Evolutionary conservation across 1,284 basidiomycete genomes (phyloP), one percentile per base, ranked within the genome.

Genomic region (Apiotrichum akiyoshidainum): DNA sequence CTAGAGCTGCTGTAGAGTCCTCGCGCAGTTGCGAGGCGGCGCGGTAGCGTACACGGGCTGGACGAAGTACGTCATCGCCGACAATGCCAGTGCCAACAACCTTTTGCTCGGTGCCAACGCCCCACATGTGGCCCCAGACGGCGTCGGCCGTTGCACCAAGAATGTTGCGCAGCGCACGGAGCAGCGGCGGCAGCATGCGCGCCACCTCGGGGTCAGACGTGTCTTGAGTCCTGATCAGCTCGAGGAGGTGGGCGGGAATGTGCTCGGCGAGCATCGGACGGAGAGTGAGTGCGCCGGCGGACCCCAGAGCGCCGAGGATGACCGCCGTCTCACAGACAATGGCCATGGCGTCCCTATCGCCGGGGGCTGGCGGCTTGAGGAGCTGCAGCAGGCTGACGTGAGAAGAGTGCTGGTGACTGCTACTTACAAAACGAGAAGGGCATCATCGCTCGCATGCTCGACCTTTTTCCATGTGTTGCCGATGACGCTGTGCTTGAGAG

Each of bases 401-500:
- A 58, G 53, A 41, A 11, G 34, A 21, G 17, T n/a, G 7, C 41
- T 4, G 8, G 10, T 8, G 17, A 5, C 10, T 6, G 12, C 21
- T 11, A 68, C 74, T 51, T 52, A 74, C 73, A 69, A 65, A 11
- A 48, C 31, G n/a, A 76, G 51, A 11, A 73, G 54, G 44, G 65
- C 57, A 13, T 69, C 65, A 59, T 74, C 70, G 46, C 72, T 66
- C 1, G 72, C 73, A 13, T 76, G 64, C 55, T 75, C 69, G 22
- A 76, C 73, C 66, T 78, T 78, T 61, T 71, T 74, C 70, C 69
- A 69, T 1, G 72, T 73, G 61, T 77, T 78, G 19, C 77, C 77
- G 42, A 78, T 77, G 58, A 78, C 67, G 26, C 67, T 63, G 62
- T 78, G 77, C 68, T 78, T 78, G 52, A 78, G 68, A 34, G 72